These are phyloP conservation scores for Cercophora samala DNA, from an alignment of 495 filamentous ascomycete genomes.

Conservation along the genomic window DNA sequence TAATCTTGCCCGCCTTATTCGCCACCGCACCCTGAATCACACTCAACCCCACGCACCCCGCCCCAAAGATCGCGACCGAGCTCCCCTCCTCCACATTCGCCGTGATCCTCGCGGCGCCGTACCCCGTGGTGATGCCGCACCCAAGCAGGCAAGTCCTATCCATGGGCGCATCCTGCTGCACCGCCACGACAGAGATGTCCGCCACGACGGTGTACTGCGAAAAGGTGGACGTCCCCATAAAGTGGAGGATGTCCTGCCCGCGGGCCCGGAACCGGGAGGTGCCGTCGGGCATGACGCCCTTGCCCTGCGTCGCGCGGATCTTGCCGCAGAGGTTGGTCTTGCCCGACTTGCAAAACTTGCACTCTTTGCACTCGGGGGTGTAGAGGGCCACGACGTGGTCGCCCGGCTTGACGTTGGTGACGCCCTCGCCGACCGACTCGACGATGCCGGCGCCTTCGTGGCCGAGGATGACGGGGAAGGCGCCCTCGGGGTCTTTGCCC, in stretches of 20 bases:
- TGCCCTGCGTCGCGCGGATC: constrained; percentile 94
- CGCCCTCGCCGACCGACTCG: constrained; percentile 94
- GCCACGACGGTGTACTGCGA: constrained; percentile 98
- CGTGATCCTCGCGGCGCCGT: constrained; percentile 91
- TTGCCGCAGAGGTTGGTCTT: constrained; percentile 99
- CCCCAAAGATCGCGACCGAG: constrained; percentile 92
- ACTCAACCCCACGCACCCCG: constrained; percentile 89
- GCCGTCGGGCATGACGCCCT: constrained; percentile 95
- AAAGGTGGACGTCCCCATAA: constrained; percentile 99
- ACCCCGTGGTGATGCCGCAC: constrained; percentile 97
- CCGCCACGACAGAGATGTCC: constrained; percentile 95
- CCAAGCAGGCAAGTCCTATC: constrained; percentile 94
- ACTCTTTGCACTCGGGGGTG: constrained; percentile 93
- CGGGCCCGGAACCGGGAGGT: constrained; percentile 93
- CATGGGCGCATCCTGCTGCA: constrained; percentile 87
- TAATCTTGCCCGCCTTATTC: constrained; percentile 82
- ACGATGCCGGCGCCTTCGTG: constrained; percentile 97
- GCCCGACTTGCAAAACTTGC: constrained; percentile 99
- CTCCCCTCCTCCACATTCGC: constrained; percentile 85
- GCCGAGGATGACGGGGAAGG: constrained; percentile 92
- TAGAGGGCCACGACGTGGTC: constrained; percentile 96
- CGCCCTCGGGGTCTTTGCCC: constrained; percentile 96
- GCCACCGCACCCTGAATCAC: constrained; percentile 94
- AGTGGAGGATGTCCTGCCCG: constrained; percentile 91
- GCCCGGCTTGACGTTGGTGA: constrained; percentile 87